Percentiles rank a stretch among this genome's conserved stretches.
Conservation (phyloP, 495 filamentous ascomycete species). For the Penicillium bialowiezense region DNA sequence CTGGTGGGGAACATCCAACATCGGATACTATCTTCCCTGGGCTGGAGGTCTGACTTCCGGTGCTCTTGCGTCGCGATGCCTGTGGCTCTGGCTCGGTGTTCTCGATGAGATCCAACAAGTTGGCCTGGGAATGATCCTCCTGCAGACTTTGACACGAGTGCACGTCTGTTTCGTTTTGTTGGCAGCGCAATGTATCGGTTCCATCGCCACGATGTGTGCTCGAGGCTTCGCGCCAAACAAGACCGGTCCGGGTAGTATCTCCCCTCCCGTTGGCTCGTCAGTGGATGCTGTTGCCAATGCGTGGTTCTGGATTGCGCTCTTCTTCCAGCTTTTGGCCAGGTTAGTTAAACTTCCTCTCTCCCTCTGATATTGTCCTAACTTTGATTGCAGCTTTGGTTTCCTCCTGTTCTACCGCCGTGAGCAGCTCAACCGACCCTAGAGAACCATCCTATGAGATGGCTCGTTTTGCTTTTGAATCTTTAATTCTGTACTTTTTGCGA, state of each 20-base stretch:
- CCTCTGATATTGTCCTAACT: conserved; percentile 6
- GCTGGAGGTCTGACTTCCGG: conserved; percentile 42
- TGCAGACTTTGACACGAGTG: conserved; percentile 60
- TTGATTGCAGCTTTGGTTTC: conserved; percentile 14
- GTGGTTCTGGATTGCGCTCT: conserved; percentile 57
- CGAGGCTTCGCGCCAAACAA: conserved; percentile 56
- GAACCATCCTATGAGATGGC: no score
- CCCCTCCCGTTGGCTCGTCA: conserved; percentile 53
- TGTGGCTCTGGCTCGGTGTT: conserved; percentile 67
- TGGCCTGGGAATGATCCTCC: conserved; percentile 62
- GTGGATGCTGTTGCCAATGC: conserved; percentile 40
- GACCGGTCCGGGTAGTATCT: conserved; percentile 57
- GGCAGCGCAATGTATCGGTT: conserved; percentile 54
- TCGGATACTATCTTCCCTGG: conserved; percentile 62
- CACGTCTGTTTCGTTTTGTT: conserved; percentile 57
- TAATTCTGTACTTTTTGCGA: no score
- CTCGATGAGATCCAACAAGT: conserved; percentile 62
- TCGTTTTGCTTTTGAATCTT: no score
- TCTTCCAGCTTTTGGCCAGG: conserved; percentile 42
- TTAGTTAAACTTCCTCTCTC: conserved; percentile 1
- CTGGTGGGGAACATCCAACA: conserved; percentile 57
- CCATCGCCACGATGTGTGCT: conserved; percentile 56
- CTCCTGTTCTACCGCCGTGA: conserved; percentile 20
- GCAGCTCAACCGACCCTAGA: conserved; percentile 17
- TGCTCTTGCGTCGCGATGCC: conserved; percentile 49